Base-by-base conservation (phyloP, 495 filamentous ascomycete species). In the Cenococcum geophilum region DNA sequence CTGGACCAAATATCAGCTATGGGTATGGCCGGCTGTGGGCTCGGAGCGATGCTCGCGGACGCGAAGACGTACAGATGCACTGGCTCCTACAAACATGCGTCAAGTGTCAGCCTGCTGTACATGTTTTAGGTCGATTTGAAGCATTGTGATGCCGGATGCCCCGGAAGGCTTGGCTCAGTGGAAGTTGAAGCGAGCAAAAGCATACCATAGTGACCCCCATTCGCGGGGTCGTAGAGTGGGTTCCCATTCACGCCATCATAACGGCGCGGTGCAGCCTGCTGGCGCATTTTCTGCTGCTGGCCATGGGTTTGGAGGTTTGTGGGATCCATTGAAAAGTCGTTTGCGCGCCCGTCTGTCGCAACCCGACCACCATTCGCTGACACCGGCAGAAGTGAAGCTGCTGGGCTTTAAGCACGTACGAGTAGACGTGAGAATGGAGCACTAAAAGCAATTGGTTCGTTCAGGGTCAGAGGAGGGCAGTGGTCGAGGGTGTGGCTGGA, bases 201-300 rank as follows among this genome's bases (percentile, higher is more conserved):
- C 81, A 65, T 79, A 91, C 90, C 92, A 77, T 95, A 96, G 74
- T 96, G 91, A 58, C 92, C 92, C 59, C 89, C 90, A 70, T 89
- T 84, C 62, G 77, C 76, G 49, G 85, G 80, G 75, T 97, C 90
- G 75, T 97, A 97, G 12, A 83, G 76, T 54, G 86, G 85, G 64
- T 79, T 65, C 10, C 73, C 73, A 57, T 74, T 69, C 53, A 61
- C 55, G 20, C 74, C 74, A 54, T 76, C 74, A 48, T 76, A 76
- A 47, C 66, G 64, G 35, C 53, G 69, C 50, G 59, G 67, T 14
- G 51, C 63, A 34, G 58, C 62, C 32, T 34, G 76, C 70, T 80
- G 82, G 66, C 80, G 77, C 64, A 74, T 76, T 59, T 74, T 71
- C 70, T 83, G 82, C 45, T 18, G 21, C 68, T 81, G 82, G 60